Evolutionary conservation across 225 moss, liverwort and hornwort genomes (phyloP), one percentile per base, ranked within the genome.

Genomic region (Takakia lepidozioides): DNA sequence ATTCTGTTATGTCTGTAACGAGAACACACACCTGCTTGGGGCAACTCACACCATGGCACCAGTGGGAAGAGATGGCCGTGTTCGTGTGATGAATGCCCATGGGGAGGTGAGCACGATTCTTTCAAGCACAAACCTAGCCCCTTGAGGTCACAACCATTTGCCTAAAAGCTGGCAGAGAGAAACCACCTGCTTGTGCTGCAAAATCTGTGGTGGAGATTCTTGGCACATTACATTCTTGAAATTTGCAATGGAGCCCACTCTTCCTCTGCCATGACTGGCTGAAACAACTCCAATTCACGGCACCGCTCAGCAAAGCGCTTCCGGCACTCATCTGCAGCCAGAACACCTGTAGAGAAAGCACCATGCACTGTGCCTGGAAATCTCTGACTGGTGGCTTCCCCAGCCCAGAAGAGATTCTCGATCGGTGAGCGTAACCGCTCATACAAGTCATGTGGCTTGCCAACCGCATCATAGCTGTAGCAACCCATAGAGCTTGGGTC

Each of bases 361-460:
- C 98, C 98, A 40, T 98, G 98, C 11, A 98, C 98, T 25, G 98
- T 98, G 19, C 98, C 98, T 46, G 91, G 91, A 64, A 78, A 98
- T 49, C 73, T 73, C 50, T 87, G 80, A 70, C 98, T 85, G 0
- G 87, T 98, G 13, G 98, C 98, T 68, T 98, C 98, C 49, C 98
- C 98, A 27, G 87, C 87, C 87, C 87, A 98, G 51, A 91, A 98
- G 30, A 98, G 64, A 49, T 98, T 98, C 52, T 91, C 91, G 24
- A 98, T 82, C 8, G 87, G 80, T 29, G 59, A 51, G 4, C 98
- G 98, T 24, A 98, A 62, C 37, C 74, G 74, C 25, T 88, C 98
- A 46, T 98, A 98, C 22, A 98, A 58, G 53, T 62, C 91, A 58
- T 91, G 98, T 39, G 98, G 85, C 54, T 91, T 98, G 16, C 98